Evolutionary conservation across 305 asterid species (phyloP).

Genomic region (Andrographis paniculata): DNA sequence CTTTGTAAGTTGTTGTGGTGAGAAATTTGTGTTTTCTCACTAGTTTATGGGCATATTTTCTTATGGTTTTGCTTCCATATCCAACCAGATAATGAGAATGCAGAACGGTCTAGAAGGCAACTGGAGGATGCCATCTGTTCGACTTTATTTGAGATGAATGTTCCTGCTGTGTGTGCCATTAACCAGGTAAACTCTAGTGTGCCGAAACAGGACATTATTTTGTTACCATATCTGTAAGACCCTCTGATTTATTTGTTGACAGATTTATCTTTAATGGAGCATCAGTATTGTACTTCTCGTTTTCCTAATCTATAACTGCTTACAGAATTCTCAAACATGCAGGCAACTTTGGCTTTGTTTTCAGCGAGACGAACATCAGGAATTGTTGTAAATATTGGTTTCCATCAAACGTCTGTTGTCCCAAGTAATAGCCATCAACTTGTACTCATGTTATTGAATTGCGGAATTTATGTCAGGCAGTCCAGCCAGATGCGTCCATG

Average conservation of each 20-base stretch:
- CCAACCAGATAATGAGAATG: slow-evolving; percentile 71
- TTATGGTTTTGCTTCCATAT: slow-evolving; percentile 13
- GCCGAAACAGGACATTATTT: not conserved
- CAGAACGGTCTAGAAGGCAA: slow-evolving; percentile 65
- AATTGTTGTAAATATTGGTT: slow-evolving; percentile 90
- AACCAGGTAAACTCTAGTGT: slow-evolving; percentile 51
- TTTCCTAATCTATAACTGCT: slow-evolving; percentile 6
- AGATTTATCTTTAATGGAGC: slow-evolving; percentile 12
- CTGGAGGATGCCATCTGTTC: slow-evolving; percentile 68
- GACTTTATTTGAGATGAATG: slow-evolving; percentile 84
- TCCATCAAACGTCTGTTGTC: slow-evolving; percentile 85
- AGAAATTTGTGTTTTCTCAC: too few relatives aligned
- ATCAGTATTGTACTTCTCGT: slow-evolving; percentile 9
- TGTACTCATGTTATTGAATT: slow-evolving; percentile 8
- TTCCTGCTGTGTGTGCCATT: slow-evolving; percentile 95
- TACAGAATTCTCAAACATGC: slow-evolving; percentile 12
- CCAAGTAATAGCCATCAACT: slow-evolving; percentile 53
- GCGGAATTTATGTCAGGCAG: too few relatives aligned
- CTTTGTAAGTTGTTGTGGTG: too few relatives aligned
- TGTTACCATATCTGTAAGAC: not conserved
- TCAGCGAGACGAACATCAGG: slow-evolving; percentile 89
- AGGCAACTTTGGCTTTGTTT: slow-evolving; percentile 93
- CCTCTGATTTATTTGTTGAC: slow-evolving; percentile 1
- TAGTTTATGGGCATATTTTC: too few relatives aligned
- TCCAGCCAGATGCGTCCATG: too few relatives aligned